phyloP scores from a whole-genome alignment of 1,139 yeast genomes.

The Diutina siamensis region DNA sequence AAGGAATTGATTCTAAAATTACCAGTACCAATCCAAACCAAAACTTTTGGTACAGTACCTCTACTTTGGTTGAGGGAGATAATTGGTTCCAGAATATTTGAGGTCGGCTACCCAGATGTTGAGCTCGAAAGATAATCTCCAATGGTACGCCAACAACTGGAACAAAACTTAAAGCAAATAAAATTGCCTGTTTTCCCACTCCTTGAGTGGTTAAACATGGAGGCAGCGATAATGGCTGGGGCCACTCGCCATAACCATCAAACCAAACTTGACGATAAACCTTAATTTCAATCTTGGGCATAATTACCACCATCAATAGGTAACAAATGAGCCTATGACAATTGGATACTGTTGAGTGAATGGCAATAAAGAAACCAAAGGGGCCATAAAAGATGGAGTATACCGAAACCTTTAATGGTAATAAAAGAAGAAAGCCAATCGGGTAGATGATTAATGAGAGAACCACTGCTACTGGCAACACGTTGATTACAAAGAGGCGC shows the following conservation, averaged over 20 bases:
- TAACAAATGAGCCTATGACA: background rate
- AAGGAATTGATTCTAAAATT: background rate
- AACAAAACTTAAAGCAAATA: background rate
- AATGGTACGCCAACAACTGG: background rate
- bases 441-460: background rate
- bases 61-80: background rate
- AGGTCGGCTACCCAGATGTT: background rate
- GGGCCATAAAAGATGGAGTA: conserved; percentile 1
- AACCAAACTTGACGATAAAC: background rate
- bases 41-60: no score
- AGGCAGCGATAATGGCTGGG: background rate
- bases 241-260: background rate
- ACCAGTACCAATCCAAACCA: background rate
- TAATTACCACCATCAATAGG: background rate
- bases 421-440: background rate
- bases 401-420: background rate
- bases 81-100: background rate
- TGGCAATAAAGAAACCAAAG: background rate
- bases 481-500: background rate
- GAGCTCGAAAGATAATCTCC: background rate
- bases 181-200: background rate
- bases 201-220: background rate
- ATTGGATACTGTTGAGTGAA: background rate
- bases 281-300: background rate
- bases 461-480: background rate